Base-by-base conservation (phyloP, 2,329 filamentous ascomycete species). In the Penicillium sumatraense region DNA sequence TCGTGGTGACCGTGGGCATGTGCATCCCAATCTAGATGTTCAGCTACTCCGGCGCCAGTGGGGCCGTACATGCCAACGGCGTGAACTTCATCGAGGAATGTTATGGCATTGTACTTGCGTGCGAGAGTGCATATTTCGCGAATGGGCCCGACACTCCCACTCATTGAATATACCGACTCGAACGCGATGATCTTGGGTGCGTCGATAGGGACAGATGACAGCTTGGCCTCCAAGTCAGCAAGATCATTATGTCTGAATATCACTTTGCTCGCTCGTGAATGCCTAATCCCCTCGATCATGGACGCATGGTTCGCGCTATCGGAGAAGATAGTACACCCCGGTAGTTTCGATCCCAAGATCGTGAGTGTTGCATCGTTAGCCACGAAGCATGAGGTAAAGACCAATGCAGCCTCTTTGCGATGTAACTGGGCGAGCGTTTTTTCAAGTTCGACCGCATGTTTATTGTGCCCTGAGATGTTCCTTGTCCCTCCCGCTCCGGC, bases 81-180 rank as follows among this genome's bases (percentile, higher is more conserved):
- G 78, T 99, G 95, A 58, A 99, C 95, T 85, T 99, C 95, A 72
- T 99, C 95, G 72, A 97, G 82, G 75, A 99, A 99, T 66, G 95
- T 99, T 61, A 99, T 87, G 35, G 95, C 95, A 56, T 95, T 95
- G 73, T 99, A 99, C 80, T 96, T 97, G 60, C 98, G 93, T 9
- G 95, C 93, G 50, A 99, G 81, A 72, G 98, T 92, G 74, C 93
- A 98, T 59, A 99, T 98, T 70, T 89, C 89, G 77, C 93, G 91
- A 65, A 99, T 99, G 0, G 95, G 95, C 0, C 92, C 95, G 72
- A 99, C 90, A 14, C 92, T 96, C 60, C 95, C 95, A 72, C 95
- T 99, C 95, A 99, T 99, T 80, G 92, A 96, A 80, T 99, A 99
- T 3, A 99, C 95, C 26, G 92, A 96, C 78, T 99, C 95, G 63